Base-by-base conservation (phyloP, 108 stramenopile genomes). In the Cyclotella sp. region DNA sequence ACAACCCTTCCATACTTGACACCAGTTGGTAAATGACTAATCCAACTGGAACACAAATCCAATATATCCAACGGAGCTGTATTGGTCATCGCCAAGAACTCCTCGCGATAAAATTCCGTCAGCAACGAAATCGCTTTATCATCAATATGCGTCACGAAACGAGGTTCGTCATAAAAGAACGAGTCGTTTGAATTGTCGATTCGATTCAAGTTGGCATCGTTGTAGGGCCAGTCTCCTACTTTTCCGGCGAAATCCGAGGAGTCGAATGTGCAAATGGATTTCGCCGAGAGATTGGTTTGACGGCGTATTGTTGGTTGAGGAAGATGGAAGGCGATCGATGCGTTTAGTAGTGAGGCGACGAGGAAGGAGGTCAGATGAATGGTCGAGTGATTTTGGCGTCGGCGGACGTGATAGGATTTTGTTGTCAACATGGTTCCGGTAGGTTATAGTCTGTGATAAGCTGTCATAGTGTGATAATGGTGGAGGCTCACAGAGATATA, bases 11-110 rank as follows among this genome's bases (percentile, higher is more conserved):
- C 86, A 49, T 86, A 84, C 18, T 19, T 61, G 26, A 78, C 44
- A 21, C 39, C 29, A 46, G 75, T 28, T 11, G 93, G 93, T 19
- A 89, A 75, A 77, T 91, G 90, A 27, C 75, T 77, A 14, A 88
- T 89, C 90, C 90, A 93, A 66, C 80, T 83, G 13, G 89, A 90
- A 64, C 93, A 91, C 61, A 91, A 60, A 86, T 93, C 93, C 49
- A 93, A 65, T 27, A 93, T 63, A 53, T 89, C 89, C 29, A 86
- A 42, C 41, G 64, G 68, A 19, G 72, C 74, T 45, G 63, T 61
- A 15, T 72, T 73, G n/a, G 34, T 75, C 68, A 87, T 34, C 6
- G 64, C 63, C 22, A 47, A 57, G 60, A 89, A 78, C 73, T 85
- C 84, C 30, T 83, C 72, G 41, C 60, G 29, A 59, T 93, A 93